These are phyloP conservation scores for Nymphaea colorata DNA, from an alignment of 164 flowering plant genomes.

Conservation along the genomic window DNA sequence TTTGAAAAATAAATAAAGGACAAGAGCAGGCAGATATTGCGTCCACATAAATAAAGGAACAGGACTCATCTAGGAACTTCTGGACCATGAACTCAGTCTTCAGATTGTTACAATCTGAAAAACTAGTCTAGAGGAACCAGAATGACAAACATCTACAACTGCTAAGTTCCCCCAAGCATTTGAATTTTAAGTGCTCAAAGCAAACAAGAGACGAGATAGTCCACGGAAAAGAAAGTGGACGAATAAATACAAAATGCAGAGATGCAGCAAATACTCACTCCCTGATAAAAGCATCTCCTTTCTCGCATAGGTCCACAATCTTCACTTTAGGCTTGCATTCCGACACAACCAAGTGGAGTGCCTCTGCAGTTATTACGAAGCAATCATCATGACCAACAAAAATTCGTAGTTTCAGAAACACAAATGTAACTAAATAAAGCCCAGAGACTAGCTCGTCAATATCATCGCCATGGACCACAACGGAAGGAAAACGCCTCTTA, in stretches of 20 bases:
- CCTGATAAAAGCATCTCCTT: constrained; percentile 69
- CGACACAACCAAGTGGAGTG: constrained; percentile 66
- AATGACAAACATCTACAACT: no score
- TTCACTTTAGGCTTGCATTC: constrained; percentile 78
- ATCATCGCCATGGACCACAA: no score
- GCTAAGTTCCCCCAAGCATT: no score
- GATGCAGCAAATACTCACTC: constrained; percentile 36
- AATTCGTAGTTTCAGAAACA: neutral
- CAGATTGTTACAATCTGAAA: no score
- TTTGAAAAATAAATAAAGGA: no score
- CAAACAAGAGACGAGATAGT: neutral
- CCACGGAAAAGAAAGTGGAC: neutral
- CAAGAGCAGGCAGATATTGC: no score
- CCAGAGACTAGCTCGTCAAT: neutral
- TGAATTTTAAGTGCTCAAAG: neutral
- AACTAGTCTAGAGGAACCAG: no score
- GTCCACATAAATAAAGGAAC: no score
- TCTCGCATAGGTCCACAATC: constrained; percentile 83
- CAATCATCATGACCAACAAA: neutral
- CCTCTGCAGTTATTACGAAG: constrained; percentile 39
- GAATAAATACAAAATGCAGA: neutral
- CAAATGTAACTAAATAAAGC: neutral
- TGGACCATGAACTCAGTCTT: no score
- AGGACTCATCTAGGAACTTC: no score
- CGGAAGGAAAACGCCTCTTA: neutral